Conservation (phyloP, 164 flowering plant species). For the Kalanchoe fedtschenkoi region DNA sequence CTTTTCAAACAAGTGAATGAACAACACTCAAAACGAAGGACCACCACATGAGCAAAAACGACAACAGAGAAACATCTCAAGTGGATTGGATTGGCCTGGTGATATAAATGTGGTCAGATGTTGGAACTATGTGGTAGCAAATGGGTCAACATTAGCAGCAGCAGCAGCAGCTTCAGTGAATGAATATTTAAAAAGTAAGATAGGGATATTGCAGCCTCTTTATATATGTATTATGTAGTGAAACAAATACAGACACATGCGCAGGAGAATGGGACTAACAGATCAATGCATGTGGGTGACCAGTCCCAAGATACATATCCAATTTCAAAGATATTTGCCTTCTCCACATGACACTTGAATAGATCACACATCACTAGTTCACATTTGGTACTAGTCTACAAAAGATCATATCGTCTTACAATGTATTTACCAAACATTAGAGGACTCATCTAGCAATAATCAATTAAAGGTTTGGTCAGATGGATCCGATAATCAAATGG, state of each 20-base stretch:
- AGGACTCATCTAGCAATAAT: background rate
- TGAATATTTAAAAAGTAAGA: background rate
- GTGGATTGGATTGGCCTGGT: background rate
- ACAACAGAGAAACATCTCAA: background rate
- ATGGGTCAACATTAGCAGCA: no score
- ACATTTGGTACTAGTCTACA: background rate
- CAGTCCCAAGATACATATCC: background rate
- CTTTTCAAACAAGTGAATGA: constrained; percentile 1
- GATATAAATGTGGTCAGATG: background rate
- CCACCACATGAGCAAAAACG: background rate
- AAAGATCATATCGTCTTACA: background rate
- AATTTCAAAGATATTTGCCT: background rate
- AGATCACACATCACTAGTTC: background rate
- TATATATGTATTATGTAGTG: background rate
- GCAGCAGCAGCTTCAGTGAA: no score
- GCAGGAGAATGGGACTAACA: background rate
- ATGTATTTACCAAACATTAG: background rate
- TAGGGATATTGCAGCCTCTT: background rate
- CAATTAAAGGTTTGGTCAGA: background rate
- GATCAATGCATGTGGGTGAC: constrained; percentile 2
- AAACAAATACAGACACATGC: background rate
- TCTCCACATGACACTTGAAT: background rate
- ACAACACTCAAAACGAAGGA: background rate
- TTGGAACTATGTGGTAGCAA: constrained; percentile 3
- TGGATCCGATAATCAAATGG: background rate